Evolutionary conservation across 169 alveolate species (phyloP), one percentile per base, ranked within the genome.

Genomic region (Plasmodium gonderi): DNA sequence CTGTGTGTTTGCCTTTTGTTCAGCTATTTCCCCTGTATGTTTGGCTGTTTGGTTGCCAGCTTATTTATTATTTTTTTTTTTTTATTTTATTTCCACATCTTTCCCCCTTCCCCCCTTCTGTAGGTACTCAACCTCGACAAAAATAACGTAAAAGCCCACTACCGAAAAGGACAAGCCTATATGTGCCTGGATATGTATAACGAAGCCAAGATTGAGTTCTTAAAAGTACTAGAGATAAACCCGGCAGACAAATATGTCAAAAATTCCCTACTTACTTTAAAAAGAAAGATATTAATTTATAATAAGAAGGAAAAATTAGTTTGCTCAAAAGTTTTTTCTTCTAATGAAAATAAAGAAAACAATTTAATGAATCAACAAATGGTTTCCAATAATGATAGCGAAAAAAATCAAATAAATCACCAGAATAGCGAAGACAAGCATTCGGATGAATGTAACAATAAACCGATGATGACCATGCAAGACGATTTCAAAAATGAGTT

Each of bases 131-230:
- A 51, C 44, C 40, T 87, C 0, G 93, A 87, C 82, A 74, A 76
- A 54, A 77, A 87, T 47, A 87, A 87, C 45, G 80, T 49, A 29
- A 87, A 87, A 42, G 93, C 93, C 12, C 68, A 75, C 54, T 87
- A 87, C 89, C 67, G 93, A 77, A 87, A 54, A 20, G 93, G 93
- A 3, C 87, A 87, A n/a, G 93, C 93, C 29, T 87, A 87, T 67
- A 87, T 87, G 93, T 68, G 89, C 80, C 60, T 87, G 6, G 90
- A 87, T 31, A 40, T 87, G 42, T 87, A 87, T 76, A 40, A 47
- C 23, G 89, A 87, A 75, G 87, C 93, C 12, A 87, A 76, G 54
- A 31, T 47, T 44, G 90, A 87, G 26, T 87, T 87, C 40, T 17
- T 51, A 64, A 87, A 87, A 47, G 93, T 45, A 2, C 45, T 75